These are phyloP conservation scores for Kurtzmaniella natalensis DNA, from an alignment of 1,139 yeast genomes.

Conservation along the genomic window DNA sequence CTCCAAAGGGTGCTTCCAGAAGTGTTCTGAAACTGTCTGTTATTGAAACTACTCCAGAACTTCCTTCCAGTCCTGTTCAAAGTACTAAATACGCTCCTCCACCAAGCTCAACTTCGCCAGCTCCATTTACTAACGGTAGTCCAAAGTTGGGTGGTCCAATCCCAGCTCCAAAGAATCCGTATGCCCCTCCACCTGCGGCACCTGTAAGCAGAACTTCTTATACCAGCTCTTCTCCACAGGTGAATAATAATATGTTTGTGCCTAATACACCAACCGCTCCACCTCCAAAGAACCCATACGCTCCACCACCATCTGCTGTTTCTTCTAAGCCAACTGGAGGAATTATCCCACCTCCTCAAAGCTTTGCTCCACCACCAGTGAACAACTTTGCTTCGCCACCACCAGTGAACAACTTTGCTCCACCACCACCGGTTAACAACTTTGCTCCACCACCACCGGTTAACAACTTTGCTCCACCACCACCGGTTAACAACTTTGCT, in stretches of 20 bases:
- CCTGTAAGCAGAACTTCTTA: constrained; percentile 7
- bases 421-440: constrained; percentile 35
- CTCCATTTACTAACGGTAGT: constrained; percentile 6
- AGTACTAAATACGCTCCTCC: constrained; percentile 11
- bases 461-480: constrained; percentile 16
- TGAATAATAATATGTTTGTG: constrained; percentile 10
- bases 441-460: constrained; percentile 27
- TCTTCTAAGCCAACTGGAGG: constrained; percentile 4
- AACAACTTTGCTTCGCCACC: constrained; percentile 12
- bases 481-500: constrained; percentile 8
- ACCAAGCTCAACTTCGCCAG: constrained; percentile 10
- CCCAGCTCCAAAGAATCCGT: constrained; percentile 23
- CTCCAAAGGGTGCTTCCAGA: constrained; percentile 33
- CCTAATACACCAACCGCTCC: constrained; percentile 14
- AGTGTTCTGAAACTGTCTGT: constrained; percentile 22
- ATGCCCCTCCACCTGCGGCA: constrained; percentile 36
- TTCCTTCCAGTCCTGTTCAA: constrained; percentile 4
- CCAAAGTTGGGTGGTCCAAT: constrained; percentile 2
- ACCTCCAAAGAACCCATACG: constrained; percentile 32
- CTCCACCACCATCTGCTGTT: constrained; percentile 21
- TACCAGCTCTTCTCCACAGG: constrained; percentile 3
- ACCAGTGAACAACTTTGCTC: constrained; percentile 5
- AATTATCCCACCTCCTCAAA: constrained; percentile 14
- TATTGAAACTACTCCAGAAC: constrained; percentile 10
- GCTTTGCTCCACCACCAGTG: constrained; percentile 20